Percentiles rank a stretch among this genome's conserved stretches.
Evolutionary conservation across 257 asterid genomes (phyloP).

Genomic region (Nicotiana sylvestris): DNA sequence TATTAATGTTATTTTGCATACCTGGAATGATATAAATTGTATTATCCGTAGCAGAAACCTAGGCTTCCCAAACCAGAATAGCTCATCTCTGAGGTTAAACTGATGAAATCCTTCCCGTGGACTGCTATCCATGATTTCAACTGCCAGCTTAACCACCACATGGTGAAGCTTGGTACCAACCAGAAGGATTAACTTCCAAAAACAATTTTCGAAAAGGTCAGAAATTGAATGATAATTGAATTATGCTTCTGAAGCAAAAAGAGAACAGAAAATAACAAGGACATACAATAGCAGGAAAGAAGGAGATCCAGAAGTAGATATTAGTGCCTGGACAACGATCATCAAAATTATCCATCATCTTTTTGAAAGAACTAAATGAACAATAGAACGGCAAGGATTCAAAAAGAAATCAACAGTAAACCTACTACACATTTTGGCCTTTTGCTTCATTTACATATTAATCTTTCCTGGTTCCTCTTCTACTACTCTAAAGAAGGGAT

Average conservation of each 20-base stretch:
- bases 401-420: too few relatives aligned
- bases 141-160: conserved; percentile 78
- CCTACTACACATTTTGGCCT: too few relatives aligned
- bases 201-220: conserved; percentile 8
- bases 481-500: too few relatives aligned
- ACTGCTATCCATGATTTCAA: conserved; percentile 63
- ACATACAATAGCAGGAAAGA: conserved; percentile 73
- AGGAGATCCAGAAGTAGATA: conserved; percentile 88
- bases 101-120: conserved; percentile 49
- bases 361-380: neutral
- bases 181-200: conserved; percentile 63
- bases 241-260: neutral
- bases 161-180: conserved; percentile 88
- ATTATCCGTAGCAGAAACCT: conserved; percentile 68
- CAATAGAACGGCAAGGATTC: too few relatives aligned
- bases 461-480: too few relatives aligned
- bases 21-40: conserved; percentile 90
- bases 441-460: too few relatives aligned
- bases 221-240: neutral
- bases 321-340: conserved; percentile 60
- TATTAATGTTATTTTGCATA: neutral
- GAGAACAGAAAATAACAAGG: neutral
- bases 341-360: neutral
- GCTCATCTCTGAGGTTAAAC: conserved; percentile 86
- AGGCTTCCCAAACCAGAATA: conserved; percentile 94